Conservation (phyloP, 2,329 filamentous ascomycete species). For the Aspergillus pseudoterreus region DNA sequence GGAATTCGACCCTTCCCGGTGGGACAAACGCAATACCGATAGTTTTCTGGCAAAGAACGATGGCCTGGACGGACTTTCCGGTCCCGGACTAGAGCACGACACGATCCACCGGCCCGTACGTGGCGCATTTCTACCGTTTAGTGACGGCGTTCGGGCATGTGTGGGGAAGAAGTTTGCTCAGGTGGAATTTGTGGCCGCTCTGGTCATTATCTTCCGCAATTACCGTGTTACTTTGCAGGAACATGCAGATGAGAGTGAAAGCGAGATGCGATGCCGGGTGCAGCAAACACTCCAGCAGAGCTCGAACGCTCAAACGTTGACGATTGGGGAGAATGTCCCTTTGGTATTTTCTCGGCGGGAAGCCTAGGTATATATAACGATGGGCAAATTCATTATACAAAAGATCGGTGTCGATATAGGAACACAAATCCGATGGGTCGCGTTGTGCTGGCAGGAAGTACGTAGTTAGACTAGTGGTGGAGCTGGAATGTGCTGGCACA, state of each 20-base stretch:
- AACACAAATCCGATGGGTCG: too few relatives aligned
- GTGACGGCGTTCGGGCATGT: constrained; percentile 19
- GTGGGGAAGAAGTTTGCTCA: constrained; percentile 24
- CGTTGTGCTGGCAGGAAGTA: too few relatives aligned
- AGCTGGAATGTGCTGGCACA: not conserved
- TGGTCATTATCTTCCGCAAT: constrained; percentile 12
- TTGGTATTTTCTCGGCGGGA: not conserved
- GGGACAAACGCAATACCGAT: constrained; percentile 12
- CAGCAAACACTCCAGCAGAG: not conserved
- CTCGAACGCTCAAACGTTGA: not conserved
- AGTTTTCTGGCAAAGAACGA: constrained; percentile 20
- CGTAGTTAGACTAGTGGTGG: not conserved
- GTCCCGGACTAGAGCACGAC: constrained; percentile 15
- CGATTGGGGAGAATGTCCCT: not conserved
- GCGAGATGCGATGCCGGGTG: not conserved
- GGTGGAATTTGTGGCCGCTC: constrained; percentile 19
- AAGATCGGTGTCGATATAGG: too few relatives aligned
- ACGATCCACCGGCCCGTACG: constrained; percentile 17
- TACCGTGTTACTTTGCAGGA: constrained; percentile 10
- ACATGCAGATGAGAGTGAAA: not conserved
- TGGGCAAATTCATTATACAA: too few relatives aligned
- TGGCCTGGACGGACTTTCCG: constrained; percentile 10
- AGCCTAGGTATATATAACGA: not conserved
- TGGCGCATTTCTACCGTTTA: constrained; percentile 21
- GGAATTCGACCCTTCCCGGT: constrained; percentile 14